Base-by-base conservation (phyloP, 768 basidiomycete species). In the Tricholoma sp. region DNA sequence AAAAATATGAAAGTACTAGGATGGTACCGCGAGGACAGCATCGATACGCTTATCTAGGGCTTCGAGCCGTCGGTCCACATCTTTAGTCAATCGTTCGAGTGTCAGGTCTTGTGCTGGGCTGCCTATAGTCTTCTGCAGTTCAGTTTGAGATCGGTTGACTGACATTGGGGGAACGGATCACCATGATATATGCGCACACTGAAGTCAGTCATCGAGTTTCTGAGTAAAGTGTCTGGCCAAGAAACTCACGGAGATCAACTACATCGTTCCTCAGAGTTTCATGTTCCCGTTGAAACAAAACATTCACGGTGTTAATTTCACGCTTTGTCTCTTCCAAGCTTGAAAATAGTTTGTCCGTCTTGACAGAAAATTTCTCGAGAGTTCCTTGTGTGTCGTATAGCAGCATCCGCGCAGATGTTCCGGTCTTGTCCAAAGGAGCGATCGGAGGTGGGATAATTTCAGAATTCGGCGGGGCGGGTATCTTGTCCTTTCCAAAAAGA, bases 311-410 rank as follows among this genome's bases (percentile, higher is more conserved):
- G 20, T 74, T 69, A 31, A 89, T 75, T 60, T 87, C 83, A 6
- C 71, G 66, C 59, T 76, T 78, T 24, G 83, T 74, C 32, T 80
- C 74, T 12, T 82, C 80, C 11, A 87, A 74, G 32, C 71, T 75
- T 10, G 68, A 67, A 1, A 81, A 68, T 20, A 89, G 73, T n/a
- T 69, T 69, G 42, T 80, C 82, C 12, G 85, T 79, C 31, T 78
- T 77, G 6, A 71, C 71, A 0, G 84, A 80, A 57, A 90, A 89
- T 61, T 74, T 80, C 68, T 91, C 86, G 34, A 90, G 76, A 58
- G 84, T 81, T 18, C 79, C 80, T 55, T 89, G 86, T 0, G 86
- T 89, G 65, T 90, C 89, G 60, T 89, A 82, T 18, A 91, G 71
- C 11, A 90, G 76, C 61, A 89, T 78, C 39, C 88, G 81, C 72